These are phyloP conservation scores for Phytophthora colocasiae DNA, from an alignment of 352 stramenopile species.

Conservation along the genomic window DNA sequence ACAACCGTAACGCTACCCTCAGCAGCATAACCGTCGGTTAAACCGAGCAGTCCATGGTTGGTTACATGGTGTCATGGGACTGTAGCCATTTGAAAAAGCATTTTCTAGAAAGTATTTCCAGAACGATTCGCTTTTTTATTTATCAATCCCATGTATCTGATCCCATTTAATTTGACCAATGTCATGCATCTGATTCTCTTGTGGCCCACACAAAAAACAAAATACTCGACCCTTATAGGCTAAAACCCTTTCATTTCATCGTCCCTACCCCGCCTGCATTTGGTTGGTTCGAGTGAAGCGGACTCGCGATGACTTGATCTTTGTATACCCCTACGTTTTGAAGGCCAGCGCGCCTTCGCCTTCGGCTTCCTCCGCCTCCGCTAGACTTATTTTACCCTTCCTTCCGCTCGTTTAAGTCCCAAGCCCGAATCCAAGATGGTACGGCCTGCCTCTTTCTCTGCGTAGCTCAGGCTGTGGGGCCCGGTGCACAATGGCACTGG, in stretches of 20 bases:
- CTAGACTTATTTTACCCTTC: slow-evolving; percentile 87
- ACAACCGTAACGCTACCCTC: no score
- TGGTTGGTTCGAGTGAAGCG: slow-evolving; percentile 79
- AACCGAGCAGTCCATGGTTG: no score
- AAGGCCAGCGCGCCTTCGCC: slow-evolving; percentile 35
- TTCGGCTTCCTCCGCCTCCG: slow-evolving; percentile 35
- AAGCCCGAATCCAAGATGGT: slow-evolving; percentile 88
- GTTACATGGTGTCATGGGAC: no score
- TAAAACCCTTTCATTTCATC: slow-evolving; percentile 2
- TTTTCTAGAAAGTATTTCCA: no score
- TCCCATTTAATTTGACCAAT: neutral
- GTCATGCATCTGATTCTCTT: no score
- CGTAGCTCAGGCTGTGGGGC: neutral
- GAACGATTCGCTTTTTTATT: no score
- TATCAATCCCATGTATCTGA: no score
- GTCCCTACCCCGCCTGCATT: slow-evolving; percentile 42
- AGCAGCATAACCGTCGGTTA: no score
- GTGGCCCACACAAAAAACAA: neutral
- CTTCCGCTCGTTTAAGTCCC: slow-evolving; percentile 89
- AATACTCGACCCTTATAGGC: slow-evolving; percentile 11
- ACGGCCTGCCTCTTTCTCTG: slow-evolving; percentile 30
- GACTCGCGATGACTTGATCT: slow-evolving; percentile 51
- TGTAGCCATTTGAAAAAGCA: no score
- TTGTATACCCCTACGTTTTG: slow-evolving; percentile 59
- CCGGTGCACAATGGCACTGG: neutral